Conservation (phyloP, 2,329 filamentous ascomycete species). For the Hirsutella thompsonii region DNA sequence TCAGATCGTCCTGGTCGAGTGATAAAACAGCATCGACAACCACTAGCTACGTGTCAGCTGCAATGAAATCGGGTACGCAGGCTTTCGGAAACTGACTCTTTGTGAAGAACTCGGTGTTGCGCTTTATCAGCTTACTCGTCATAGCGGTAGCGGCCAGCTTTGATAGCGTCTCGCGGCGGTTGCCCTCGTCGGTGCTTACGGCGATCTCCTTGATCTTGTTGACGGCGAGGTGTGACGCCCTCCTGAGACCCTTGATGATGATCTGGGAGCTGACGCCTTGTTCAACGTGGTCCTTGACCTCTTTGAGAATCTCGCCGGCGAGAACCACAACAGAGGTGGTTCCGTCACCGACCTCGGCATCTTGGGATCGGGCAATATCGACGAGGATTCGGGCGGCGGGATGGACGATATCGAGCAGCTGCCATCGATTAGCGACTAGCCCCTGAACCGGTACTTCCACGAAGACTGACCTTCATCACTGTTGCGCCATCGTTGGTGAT, state of each 20-base stretch:
- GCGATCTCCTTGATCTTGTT: constrained; percentile 99
- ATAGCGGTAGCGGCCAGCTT: constrained; percentile 93
- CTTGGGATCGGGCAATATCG: constrained; percentile 96
- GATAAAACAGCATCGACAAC: constrained; percentile 94
- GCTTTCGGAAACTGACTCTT: constrained; percentile 49
- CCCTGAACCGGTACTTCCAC: constrained; percentile 1
- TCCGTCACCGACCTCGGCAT: constrained; percentile 95
- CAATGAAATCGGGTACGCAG: no score
- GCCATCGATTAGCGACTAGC: constrained; percentile 2
- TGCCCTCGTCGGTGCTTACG: constrained; percentile 68
- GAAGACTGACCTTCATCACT: constrained; percentile 73
- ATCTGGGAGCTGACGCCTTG: constrained; percentile 94
- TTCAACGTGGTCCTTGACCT: constrained; percentile 91
- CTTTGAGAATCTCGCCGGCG: constrained; percentile 95
- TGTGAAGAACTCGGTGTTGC: constrained; percentile 93
- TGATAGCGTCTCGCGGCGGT: constrained; percentile 73
- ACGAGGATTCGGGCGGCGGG: constrained; percentile 93
- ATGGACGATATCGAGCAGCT: constrained; percentile 97
- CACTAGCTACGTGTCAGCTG: constrained; percentile 42
- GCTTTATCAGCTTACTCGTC: constrained; percentile 98
- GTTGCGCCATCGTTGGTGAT: constrained; percentile 99
- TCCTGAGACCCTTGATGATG: constrained; percentile 91
- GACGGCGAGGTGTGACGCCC: constrained; percentile 78
- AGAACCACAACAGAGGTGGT: constrained; percentile 96
- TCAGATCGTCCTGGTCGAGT: constrained; percentile 90